Evolutionary conservation across 164 flowering plant genomes (phyloP).

Genomic region (Amborella trichopoda): DNA sequence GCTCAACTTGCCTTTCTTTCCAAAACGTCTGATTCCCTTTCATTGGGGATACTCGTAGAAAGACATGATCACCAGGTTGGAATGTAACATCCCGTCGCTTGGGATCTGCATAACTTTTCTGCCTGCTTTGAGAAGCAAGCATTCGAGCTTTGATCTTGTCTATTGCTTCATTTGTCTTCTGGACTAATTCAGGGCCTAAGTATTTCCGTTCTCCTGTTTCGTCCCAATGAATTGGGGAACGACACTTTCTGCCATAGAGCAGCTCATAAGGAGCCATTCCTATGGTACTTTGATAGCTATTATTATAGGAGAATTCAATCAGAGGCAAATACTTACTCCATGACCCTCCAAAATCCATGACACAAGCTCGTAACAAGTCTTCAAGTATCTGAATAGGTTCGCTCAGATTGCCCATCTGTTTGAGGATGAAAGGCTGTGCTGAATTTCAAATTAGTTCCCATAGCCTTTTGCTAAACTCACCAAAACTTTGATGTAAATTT

Average conservation of each 20-base stretch:
- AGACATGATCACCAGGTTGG: neutral
- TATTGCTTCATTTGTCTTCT: neutral
- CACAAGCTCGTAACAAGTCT: too few relatives aligned
- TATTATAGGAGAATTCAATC: conserved; percentile 1
- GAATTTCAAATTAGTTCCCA: too few relatives aligned
- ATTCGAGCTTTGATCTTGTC: neutral
- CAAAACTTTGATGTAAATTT: too few relatives aligned
- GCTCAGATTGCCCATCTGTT: too few relatives aligned
- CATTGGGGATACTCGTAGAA: conserved; percentile 5
- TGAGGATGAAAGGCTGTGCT: too few relatives aligned
- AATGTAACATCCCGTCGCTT: neutral
- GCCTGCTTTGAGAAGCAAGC: neutral
- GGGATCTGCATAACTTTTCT: neutral
- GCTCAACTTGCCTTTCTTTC: too few relatives aligned
- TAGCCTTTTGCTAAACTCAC: too few relatives aligned
- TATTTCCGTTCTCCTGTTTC: neutral
- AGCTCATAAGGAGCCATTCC: conserved; percentile 2
- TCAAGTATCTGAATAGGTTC: too few relatives aligned
- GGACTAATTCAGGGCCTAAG: neutral
- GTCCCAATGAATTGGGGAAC: neutral
- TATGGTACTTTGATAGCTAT: conserved; percentile 1
- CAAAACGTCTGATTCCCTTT: conserved; percentile 3
- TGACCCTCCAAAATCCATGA: too few relatives aligned
- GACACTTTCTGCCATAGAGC: neutral
- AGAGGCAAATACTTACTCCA: neutral